These are phyloP conservation scores for Penicillium italicum DNA, from an alignment of 2,329 filamentous ascomycete species.

Conservation along the genomic window DNA sequence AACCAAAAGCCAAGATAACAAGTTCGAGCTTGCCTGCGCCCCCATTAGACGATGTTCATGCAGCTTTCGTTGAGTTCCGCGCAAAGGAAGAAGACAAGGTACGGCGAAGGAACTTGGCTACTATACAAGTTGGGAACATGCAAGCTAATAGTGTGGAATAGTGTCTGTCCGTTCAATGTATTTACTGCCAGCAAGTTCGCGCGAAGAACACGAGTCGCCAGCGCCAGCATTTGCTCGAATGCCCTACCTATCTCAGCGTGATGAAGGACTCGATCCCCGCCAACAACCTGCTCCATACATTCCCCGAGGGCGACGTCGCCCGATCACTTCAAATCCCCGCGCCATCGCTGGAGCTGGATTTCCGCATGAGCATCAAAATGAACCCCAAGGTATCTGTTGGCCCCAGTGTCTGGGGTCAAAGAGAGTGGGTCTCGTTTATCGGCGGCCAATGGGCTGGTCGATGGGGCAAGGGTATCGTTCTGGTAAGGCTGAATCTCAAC, in stretches of 20 bases:
- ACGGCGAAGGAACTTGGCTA: neutral
- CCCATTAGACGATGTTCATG: slow-evolving; percentile 49
- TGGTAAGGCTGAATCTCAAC: slow-evolving; percentile 35
- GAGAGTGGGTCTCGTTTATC: slow-evolving; percentile 51
- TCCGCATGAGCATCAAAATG: slow-evolving; percentile 52
- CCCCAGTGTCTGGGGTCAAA: slow-evolving; percentile 46
- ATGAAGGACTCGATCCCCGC: slow-evolving; percentile 53
- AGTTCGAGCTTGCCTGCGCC: slow-evolving; percentile 45
- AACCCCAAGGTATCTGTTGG: slow-evolving; percentile 51
- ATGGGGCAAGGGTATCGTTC: slow-evolving; percentile 51
- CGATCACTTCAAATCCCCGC: slow-evolving; percentile 47
- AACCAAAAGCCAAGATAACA: slow-evolving; percentile 37
- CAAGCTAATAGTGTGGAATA: slow-evolving; percentile 20
- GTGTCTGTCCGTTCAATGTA: slow-evolving; percentile 50
- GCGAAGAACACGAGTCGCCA: slow-evolving; percentile 51
- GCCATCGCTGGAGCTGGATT: slow-evolving; percentile 50
- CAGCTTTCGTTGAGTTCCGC: slow-evolving; percentile 48
- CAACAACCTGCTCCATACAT: slow-evolving; percentile 50
- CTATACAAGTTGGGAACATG: neutral
- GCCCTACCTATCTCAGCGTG: slow-evolving; percentile 49
- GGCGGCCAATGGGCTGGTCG: slow-evolving; percentile 52
- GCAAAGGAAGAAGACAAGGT: slow-evolving; percentile 49
- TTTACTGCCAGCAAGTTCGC: slow-evolving; percentile 50
- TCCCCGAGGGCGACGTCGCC: slow-evolving; percentile 49
- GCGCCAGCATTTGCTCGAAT: slow-evolving; percentile 49